Percentiles rank a stretch among this genome's conserved stretches.
phyloP scores from a whole-genome alignment of 352 stramenopile genomes.

The Aphanomyces invadans region DNA sequence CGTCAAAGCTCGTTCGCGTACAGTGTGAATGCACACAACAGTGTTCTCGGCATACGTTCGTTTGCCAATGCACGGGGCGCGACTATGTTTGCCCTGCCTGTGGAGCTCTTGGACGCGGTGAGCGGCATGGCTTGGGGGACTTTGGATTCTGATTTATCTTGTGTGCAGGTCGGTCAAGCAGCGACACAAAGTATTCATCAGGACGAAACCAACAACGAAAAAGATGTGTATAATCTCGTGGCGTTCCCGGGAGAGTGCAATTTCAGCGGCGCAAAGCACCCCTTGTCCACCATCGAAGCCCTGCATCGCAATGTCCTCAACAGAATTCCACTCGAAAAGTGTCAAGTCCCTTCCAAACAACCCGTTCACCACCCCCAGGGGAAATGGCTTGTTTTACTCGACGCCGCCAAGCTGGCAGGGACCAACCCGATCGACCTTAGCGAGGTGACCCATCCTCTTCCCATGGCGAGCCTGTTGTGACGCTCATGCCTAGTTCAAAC shows the following conservation, averaged over 20 bases:
- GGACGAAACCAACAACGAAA: background rate
- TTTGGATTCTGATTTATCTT: background rate
- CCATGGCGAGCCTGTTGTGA: too few species aligned
- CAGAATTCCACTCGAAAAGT: background rate
- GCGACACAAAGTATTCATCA: background rate
- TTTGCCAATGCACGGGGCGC: conserved; percentile 34
- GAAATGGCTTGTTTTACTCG: conserved; percentile 61
- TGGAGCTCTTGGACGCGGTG: conserved; percentile 40
- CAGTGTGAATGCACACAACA: conserved; percentile 63
- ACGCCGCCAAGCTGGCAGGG: conserved; percentile 59
- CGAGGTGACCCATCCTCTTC: background rate
- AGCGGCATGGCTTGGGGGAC: background rate
- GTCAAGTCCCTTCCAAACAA: conserved; percentile 24
- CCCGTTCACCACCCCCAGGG: background rate
- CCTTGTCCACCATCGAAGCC: conserved; percentile 35
- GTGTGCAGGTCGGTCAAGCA: background rate
- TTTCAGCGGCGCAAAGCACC: conserved; percentile 54
- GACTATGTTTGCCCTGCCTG: conserved; percentile 29
- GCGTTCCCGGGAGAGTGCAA: conserved; percentile 72
- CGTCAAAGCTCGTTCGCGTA: conserved; percentile 45
- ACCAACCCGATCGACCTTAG: conserved; percentile 53
- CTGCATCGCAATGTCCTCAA: conserved; percentile 27
- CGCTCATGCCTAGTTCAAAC: conserved; percentile 12
- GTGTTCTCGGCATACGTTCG: conserved; percentile 52
- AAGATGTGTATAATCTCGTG: conserved; percentile 36